Base-by-base conservation (phyloP, 371 early-diverging fungal genomes). In the Rhizopus arrhizus region DNA sequence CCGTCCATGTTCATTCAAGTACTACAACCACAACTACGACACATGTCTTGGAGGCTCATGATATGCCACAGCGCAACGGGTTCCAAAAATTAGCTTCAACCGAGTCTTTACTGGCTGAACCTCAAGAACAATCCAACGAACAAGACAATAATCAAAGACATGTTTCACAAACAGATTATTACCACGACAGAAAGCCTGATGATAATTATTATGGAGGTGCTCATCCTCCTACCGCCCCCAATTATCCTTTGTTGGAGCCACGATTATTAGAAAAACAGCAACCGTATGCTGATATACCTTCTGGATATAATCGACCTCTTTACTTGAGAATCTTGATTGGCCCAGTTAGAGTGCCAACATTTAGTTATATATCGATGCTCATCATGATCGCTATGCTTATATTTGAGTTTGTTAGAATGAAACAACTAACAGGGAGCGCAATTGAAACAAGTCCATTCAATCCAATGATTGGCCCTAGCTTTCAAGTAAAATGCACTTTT, bases 401-500 rank as follows among this genome's bases (percentile, higher is more conserved):
- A 36, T 77, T 75, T 57, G 86, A 85, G 61, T 72, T 86, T 64
- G 72, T 81, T 4, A 72, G 64, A 22, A 82, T 81, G 54, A 61
- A 79, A 12, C 74, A 83, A 38, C 38, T 83, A 16, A 85, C 85
- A 4, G 80, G 83, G 12, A 64, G 66, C 15, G 59, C 83, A 13
- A 82, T 86, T 50, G 59, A 78, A 62, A 81, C 83, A 4, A 72
- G 58, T 29, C 84, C 86, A 0, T 80, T 84, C 48, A 86, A 86
- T 52, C 77, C 74, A 5, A 83, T 88, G 84, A 84, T 86, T 48
- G 89, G 89, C 5, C 87, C 89, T 6, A 75, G 77, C 34, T 64
- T 78, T 15, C 69, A 75, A 6, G 87, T 84, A 66, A 72, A 48
- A 15, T 43, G 57, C 8, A 56, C 15, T 28, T 32, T 34, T 34